Conservation (phyloP, 2,329 filamentous ascomycete species). For the Penicillium sp. region DNA sequence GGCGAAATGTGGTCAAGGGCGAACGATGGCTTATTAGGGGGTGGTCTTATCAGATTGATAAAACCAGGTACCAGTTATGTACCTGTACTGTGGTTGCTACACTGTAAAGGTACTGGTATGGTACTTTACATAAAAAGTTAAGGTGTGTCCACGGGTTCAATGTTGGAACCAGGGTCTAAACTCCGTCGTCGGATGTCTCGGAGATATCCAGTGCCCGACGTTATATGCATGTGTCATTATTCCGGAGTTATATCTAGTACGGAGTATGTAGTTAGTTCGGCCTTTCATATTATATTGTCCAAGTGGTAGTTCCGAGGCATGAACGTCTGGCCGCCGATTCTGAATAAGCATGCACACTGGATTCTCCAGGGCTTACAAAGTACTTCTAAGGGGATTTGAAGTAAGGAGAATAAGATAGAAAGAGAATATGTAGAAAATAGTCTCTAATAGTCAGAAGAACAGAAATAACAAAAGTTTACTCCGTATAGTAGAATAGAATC, state of each 20-base stretch:
- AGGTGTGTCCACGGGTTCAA: background rate
- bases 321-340: background rate
- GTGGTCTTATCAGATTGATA: slow-evolving; percentile 12
- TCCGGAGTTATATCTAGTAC: background rate
- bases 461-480: background rate
- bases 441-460: background rate
- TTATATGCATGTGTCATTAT: background rate
- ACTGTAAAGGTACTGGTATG: background rate
- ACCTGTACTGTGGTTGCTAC: background rate
- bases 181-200: slow-evolving; percentile 11
- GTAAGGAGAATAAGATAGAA: background rate
- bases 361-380: background rate
- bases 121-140: slow-evolving; percentile 1
- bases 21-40: background rate
- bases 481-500: background rate
- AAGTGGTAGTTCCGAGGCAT: background rate
- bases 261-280: background rate
- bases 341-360: background rate
- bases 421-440: background rate
- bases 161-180: background rate
- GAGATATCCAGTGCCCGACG: background rate
- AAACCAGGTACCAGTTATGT: slow-evolving; percentile 1
- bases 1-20: slow-evolving; percentile 7
- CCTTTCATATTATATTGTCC: background rate
- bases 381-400: background rate